phyloP scores from a whole-genome alignment of 163 green algal species.

The Chlorella variabilis region DNA sequence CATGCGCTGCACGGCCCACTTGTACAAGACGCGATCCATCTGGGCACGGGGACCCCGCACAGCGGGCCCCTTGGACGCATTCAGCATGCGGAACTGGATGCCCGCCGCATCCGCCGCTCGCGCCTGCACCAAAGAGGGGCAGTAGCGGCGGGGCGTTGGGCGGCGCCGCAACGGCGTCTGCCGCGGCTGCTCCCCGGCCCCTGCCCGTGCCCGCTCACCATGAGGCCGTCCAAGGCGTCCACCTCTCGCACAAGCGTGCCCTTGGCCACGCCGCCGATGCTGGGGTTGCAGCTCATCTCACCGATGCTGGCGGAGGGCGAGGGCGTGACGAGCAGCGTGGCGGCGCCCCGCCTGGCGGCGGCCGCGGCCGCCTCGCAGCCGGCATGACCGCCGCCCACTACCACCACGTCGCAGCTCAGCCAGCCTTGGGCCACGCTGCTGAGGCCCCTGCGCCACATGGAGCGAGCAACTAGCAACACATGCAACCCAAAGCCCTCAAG shows the following conservation, averaged over 20 bases:
- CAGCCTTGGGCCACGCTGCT: not conserved
- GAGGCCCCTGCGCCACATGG: slow-evolving; percentile 5
- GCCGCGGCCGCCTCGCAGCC: slow-evolving; percentile 72
- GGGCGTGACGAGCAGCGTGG: slow-evolving; percentile 66
- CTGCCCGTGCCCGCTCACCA: slow-evolving; percentile 46
- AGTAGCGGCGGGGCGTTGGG: not conserved
- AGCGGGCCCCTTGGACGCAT: slow-evolving; percentile 69
- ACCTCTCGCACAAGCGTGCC: slow-evolving; percentile 76
- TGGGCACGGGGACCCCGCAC: slow-evolving; percentile 74
- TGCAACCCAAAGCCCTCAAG: too few relatives aligned
- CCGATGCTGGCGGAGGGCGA: slow-evolving; percentile 59
- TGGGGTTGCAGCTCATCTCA: slow-evolving; percentile 83
- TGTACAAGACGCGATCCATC: slow-evolving; percentile 74
- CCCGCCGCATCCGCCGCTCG: slow-evolving; percentile 62
- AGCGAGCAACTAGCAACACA: too few relatives aligned
- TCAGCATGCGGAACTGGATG: slow-evolving; percentile 81
- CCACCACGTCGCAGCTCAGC: slow-evolving; percentile 13
- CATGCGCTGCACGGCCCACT: slow-evolving; percentile 37
- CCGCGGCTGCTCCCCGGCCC: not conserved
- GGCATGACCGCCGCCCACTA: slow-evolving; percentile 37
- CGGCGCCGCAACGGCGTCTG: not conserved
- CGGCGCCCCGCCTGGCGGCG: slow-evolving; percentile 60
- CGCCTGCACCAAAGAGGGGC: slow-evolving; percentile 34
- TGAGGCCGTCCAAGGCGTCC: slow-evolving; percentile 76
- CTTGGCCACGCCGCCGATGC: slow-evolving; percentile 79